Evolutionary conservation across 495 filamentous ascomycete species (phyloP), one percentile per base, ranked within the genome.

Genomic region (Pyrenopolyporus hunteri): DNA sequence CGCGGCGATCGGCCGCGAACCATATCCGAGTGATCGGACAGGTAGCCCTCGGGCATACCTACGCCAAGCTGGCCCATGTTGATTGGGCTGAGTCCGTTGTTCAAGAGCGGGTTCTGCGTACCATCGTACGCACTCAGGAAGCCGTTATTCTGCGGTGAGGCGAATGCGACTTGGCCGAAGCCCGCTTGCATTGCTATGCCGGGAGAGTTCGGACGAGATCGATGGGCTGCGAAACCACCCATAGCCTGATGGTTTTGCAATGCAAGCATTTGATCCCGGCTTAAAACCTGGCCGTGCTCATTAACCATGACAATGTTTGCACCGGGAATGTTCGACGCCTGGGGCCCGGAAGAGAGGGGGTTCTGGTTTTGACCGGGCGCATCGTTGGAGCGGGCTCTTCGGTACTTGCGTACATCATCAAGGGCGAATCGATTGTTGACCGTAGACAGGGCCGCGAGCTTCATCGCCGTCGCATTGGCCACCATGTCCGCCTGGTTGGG

Each of bases 401-500:
- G 90, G 73, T 93, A 97, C 73, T 96, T 96, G 58, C 91, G 90
- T 45, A 91, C 92, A 74, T 97, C 93, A 61, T 98, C 94, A 57
- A 98, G 81, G 29, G 96, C 93, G 69, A 98, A 97, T 14, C 94
- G 90, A 74, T 98, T 98, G 77, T 97, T 98, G 51, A 98, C 94
- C 3, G 94, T 98, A 8, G 93, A 97, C 31, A 98, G 78, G 14
- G 94, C 94, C 49, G 94, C 94, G 35, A 98, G 83, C 74, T 98
- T 98, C 94, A 98, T 98, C 11, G 94, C 94, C 7, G 94, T 98
- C 6, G 94, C 95, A 71, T 98, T 98, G 37, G 94, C 94, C 50
- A 98, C 90, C 93, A 98, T 97, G 66, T 98, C 95, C 11, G 93
- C 94, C 70, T 96, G 91, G 45, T 82, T 86, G 29, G 78, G 80